Conservation (phyloP, 2,329 filamentous ascomycete genomes). For the Nemania sp. region DNA sequence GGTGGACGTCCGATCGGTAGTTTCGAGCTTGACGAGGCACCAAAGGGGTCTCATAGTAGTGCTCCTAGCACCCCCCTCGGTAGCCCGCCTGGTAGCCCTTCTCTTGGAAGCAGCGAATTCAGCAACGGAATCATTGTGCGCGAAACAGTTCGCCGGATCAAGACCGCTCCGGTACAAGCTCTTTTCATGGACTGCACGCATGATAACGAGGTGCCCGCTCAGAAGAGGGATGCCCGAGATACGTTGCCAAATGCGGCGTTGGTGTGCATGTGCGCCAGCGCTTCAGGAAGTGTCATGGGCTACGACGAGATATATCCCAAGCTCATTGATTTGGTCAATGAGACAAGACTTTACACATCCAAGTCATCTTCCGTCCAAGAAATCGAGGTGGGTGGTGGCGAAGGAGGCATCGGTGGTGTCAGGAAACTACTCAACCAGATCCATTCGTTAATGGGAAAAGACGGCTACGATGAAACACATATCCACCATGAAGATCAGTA, state of each 20-base stretch:
- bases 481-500: constrained; percentile 97
- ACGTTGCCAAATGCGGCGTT: constrained; percentile 92
- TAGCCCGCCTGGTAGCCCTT: constrained; percentile 39
- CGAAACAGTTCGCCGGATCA: constrained; percentile 79
- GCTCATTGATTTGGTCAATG: constrained; percentile 89
- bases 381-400: constrained; percentile 69
- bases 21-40: constrained; percentile 90
- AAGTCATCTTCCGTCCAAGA: constrained; percentile 66
- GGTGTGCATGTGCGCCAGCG: constrained; percentile 93
- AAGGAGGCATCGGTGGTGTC: constrained; percentile 83
- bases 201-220: constrained; percentile 94
- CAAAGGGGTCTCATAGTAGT: constrained; percentile 53
- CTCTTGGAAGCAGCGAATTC: constrained; percentile 38
- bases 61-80: constrained; percentile 39
- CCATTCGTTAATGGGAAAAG: constrained; percentile 92
- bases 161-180: constrained; percentile 86
- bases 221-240: constrained; percentile 92
- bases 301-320: constrained; percentile 96
- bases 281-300: constrained; percentile 94
- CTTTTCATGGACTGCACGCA: constrained; percentile 99
- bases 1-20: constrained; percentile 94
- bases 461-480: constrained; percentile 92
- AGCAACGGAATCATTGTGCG: constrained; percentile 46
- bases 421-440: constrained; percentile 95
- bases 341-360: constrained; percentile 82